Conservation (phyloP, 108 stramenopile genomes). For the Fragilaria crotonensis region DNA sequence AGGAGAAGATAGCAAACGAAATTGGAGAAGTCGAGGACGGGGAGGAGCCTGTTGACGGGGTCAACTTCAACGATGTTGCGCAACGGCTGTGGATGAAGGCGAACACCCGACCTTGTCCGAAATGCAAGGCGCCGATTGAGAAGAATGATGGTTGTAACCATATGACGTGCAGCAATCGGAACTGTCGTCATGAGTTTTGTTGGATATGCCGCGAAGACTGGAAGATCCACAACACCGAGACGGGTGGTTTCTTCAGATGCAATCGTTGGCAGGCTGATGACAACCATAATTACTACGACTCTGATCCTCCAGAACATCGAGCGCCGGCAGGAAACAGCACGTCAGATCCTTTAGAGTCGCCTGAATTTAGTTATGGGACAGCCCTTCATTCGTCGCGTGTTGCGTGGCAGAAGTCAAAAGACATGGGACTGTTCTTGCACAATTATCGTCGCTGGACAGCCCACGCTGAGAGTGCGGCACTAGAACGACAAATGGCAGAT, state of each 20-base stretch:
- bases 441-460: constrained; percentile 46
- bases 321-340: background rate
- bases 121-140: constrained; percentile 57
- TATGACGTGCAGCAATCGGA: constrained; percentile 46
- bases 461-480: constrained; percentile 31
- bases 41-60: no score
- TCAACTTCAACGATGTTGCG: constrained; percentile 33
- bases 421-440: constrained; percentile 47
- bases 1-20: constrained; percentile 32
- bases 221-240: constrained; percentile 41
- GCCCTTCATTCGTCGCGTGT: constrained; percentile 31
- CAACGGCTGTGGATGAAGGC: constrained; percentile 63
- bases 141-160: constrained; percentile 78
- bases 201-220: constrained; percentile 69
- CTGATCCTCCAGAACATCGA: constrained; percentile 2
- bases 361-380: constrained; percentile 35
- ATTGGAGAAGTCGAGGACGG: constrained; percentile 15
- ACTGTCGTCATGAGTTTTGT: constrained; percentile 55
- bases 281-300: constrained; percentile 9
- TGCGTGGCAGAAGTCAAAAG: constrained; percentile 20
- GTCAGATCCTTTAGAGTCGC: background rate
- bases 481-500: constrained; percentile 46
- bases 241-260: constrained; percentile 59
- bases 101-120: constrained; percentile 62
- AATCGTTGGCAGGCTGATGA: constrained; percentile 44